These are phyloP conservation scores for Flueggea neowawraea DNA, from an alignment of 441 rosid species.

Conservation along the genomic window DNA sequence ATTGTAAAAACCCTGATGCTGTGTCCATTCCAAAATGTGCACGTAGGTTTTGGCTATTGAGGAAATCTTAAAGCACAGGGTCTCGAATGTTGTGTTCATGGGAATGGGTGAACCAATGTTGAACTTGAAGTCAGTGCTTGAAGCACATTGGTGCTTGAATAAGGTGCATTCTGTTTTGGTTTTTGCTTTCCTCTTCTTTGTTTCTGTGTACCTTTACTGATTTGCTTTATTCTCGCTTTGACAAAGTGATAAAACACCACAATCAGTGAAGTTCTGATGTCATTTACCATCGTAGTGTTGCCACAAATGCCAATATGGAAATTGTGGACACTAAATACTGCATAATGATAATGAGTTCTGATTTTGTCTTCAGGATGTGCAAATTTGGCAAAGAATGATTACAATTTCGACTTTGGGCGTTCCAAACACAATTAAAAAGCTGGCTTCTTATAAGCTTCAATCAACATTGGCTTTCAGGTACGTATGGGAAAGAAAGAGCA, in stretches of 20 bases:
- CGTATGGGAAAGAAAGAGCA: not conserved
- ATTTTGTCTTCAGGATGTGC: conserved; percentile 61
- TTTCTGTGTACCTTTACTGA: conserved; percentile 4
- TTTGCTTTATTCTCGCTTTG: not conserved
- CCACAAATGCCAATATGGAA: not conserved
- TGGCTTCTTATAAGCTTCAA: conserved; percentile 91
- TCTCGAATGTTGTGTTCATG: conserved; percentile 95
- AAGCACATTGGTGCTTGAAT: conserved; percentile 86
- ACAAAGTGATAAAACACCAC: too few relatives aligned
- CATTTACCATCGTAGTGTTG: too few relatives aligned
- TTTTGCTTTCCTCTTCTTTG: not conserved
- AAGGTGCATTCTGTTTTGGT: conserved; percentile 40
- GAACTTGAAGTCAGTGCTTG: conserved; percentile 84
- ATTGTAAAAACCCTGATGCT: conserved; percentile 3
- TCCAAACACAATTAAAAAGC: conserved; percentile 90
- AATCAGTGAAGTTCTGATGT: too few relatives aligned
- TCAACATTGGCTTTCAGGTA: conserved; percentile 98
- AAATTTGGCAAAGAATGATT: conserved; percentile 96
- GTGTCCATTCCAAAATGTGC: too few relatives aligned
- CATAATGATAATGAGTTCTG: not conserved
- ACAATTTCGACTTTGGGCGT: conserved; percentile 98
- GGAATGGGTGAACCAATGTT: conserved; percentile 99
- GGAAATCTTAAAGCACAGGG: conserved; percentile 87
- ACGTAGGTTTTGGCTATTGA: conserved; percentile 84
- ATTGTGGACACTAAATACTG: conserved; percentile 10